Percentiles rank a stretch among this genome's conserved stretches.
phyloP scores from a whole-genome alignment of 192 early-diverging fungal genomes.

The Linnemannia exigua region DNA sequence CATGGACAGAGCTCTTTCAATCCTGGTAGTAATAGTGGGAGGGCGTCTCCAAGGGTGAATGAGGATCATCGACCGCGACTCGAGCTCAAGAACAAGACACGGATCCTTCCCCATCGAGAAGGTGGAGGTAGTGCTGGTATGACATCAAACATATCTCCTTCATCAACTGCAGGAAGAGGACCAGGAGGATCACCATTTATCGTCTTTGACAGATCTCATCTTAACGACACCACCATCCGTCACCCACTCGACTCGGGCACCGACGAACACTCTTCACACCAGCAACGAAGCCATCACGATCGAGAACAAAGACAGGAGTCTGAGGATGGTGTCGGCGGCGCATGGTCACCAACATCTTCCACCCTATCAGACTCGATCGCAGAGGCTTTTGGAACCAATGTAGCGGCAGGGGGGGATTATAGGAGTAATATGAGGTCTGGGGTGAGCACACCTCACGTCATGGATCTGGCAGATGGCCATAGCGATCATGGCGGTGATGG shows the following conservation, averaged over 20 bases:
- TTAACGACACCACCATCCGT: neutral
- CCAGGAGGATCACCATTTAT: neutral
- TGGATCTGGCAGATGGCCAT: neutral
- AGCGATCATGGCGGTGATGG: neutral
- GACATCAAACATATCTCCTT: neutral
- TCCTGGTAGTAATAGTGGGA: neutral
- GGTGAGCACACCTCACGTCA: neutral
- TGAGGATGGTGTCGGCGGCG: neutral
- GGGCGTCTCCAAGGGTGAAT: neutral
- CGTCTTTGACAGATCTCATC: neutral
- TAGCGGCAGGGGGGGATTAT: neutral
- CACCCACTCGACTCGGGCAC: neutral
- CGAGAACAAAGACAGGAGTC: neutral
- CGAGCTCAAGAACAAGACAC: neutral
- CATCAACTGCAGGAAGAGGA: neutral
- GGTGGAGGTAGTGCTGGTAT: neutral
- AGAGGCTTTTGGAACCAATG: conserved; percentile 10
- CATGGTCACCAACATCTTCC: neutral
- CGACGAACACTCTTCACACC: neutral
- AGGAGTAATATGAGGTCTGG: neutral
- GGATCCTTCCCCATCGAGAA: neutral
- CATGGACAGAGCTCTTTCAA: neutral
- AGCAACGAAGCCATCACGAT: neutral
- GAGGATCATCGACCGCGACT: neutral
- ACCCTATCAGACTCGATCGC: conserved; percentile 8